phyloP scores from a whole-genome alignment of 1,284 basidiomycete species.

The Trichosporon coremiiforme region DNA sequence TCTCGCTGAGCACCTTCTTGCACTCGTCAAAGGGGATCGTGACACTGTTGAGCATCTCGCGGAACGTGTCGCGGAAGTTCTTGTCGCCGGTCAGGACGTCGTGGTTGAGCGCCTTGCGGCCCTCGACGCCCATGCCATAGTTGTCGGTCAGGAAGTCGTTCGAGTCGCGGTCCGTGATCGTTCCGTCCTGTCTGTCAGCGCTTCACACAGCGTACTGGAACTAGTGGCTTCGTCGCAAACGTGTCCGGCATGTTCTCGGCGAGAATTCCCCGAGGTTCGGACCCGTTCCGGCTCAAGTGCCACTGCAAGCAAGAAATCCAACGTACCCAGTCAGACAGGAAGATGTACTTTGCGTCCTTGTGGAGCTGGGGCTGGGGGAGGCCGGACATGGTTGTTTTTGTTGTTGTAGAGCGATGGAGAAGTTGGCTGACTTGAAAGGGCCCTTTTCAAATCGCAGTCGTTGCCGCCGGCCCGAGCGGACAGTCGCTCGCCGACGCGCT shows the following conservation, averaged over 20 bases:
- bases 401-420: not conserved
- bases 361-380: slow-evolving; percentile 78
- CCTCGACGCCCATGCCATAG: slow-evolving; percentile 60
- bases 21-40: slow-evolving; percentile 74
- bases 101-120: slow-evolving; percentile 66
- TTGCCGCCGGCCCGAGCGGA: slow-evolving; percentile 13
- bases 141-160: slow-evolving; percentile 68
- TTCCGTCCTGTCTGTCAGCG: slow-evolving; percentile 69
- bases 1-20: slow-evolving; percentile 66
- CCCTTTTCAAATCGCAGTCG: slow-evolving; percentile 7
- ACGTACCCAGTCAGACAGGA: slow-evolving; percentile 83
- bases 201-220: too few relatives aligned
- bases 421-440: slow-evolving; percentile 13
- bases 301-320: not conserved
- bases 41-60: slow-evolving; percentile 75
- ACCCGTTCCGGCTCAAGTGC: not conserved
- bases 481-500: not conserved
- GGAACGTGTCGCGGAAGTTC: slow-evolving; percentile 79
- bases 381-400: slow-evolving; percentile 38
- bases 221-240: not conserved
- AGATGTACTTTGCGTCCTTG: slow-evolving; percentile 77
- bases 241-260: not conserved
- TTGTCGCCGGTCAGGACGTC: slow-evolving; percentile 67
- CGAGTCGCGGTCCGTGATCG: slow-evolving; percentile 84
- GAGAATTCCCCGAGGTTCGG: not conserved